Evolutionary conservation across 768 basidiomycete species (phyloP).

Genomic region (Tulasnella sp.): DNA sequence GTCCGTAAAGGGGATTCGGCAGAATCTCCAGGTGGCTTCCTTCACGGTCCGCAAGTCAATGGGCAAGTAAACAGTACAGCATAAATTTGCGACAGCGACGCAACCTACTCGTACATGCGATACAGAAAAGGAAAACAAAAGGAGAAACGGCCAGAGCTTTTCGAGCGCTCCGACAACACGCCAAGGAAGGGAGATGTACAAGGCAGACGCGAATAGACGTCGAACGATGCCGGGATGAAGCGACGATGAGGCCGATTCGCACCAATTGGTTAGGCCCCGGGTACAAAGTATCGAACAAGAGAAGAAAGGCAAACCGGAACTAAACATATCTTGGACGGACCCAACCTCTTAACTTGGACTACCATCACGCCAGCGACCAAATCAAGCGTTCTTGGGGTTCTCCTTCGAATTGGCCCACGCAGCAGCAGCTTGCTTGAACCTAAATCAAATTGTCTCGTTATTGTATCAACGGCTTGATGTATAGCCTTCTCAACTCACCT

Average conservation of each 20-base stretch:
- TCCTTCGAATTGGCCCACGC: slow-evolving; percentile 25
- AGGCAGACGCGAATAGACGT: neutral
- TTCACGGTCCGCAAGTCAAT: neutral
- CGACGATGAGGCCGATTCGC: neutral
- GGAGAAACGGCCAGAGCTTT: neutral
- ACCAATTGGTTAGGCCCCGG: neutral
- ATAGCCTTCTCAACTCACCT: slow-evolving; percentile 19
- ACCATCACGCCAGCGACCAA: neutral
- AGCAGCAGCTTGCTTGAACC: slow-evolving; percentile 29
- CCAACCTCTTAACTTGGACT: neutral
- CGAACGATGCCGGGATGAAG: neutral
- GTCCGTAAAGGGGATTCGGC: neutral
- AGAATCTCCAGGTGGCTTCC: neutral
- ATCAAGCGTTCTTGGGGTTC: slow-evolving; percentile 28
- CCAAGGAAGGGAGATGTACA: neutral
- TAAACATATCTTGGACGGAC: neutral
- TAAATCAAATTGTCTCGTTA: neutral
- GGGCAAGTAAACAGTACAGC: neutral
- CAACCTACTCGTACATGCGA: neutral
- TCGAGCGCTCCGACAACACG: neutral
- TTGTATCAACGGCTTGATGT: neutral
- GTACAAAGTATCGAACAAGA: neutral
- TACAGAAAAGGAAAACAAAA: neutral
- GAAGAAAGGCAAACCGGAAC: neutral
- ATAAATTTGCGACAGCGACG: neutral